These are phyloP conservation scores for Aspergillus quadrilineatus DNA, from an alignment of 2,329 filamentous ascomycete genomes.

Conservation along the genomic window DNA sequence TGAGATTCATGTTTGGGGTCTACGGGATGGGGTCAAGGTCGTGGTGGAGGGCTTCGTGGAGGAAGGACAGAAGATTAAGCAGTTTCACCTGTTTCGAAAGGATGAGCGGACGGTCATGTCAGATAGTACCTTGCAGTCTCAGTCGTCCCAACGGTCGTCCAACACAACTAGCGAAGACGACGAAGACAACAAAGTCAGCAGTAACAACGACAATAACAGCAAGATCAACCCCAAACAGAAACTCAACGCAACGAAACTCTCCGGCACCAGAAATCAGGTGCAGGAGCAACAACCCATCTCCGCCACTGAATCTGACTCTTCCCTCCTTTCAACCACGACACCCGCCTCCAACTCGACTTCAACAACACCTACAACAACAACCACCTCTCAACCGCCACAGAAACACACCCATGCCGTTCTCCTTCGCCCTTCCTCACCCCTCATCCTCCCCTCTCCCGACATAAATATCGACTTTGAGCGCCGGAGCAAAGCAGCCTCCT, in stretches of 20 bases:
- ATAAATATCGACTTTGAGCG: constrained; percentile 88
- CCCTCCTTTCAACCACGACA: constrained; percentile 7
- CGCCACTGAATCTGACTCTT: constrained; percentile 8
- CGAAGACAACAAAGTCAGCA: not conserved
- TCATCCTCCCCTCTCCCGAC: constrained; percentile 77
- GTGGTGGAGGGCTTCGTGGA: constrained; percentile 81
- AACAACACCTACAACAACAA: constrained; percentile 7
- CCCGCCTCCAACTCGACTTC: constrained; percentile 10
- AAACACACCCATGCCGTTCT: constrained; percentile 71
- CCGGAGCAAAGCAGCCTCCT: constrained; percentile 70
- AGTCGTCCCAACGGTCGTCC: not conserved
- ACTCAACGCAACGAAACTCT: not conserved
- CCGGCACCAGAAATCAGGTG: not conserved
- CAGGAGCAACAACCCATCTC: not conserved
- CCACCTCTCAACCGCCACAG: constrained; percentile 38
- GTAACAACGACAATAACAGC: constrained; percentile 5
- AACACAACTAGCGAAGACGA: constrained; percentile 5
- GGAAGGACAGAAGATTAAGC: constrained; percentile 82
- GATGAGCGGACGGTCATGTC: constrained; percentile 60
- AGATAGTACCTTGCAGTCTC: constrained; percentile 19
- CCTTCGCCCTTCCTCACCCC: constrained; percentile 66
- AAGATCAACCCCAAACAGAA: not conserved
- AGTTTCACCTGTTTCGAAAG: constrained; percentile 75
- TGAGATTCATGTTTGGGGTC: constrained; percentile 86
- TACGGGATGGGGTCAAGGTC: constrained; percentile 84